Evolutionary conservation across 441 rosid species (phyloP), one percentile per base, ranked within the genome.

Genomic region (Syzygium malaccense): DNA sequence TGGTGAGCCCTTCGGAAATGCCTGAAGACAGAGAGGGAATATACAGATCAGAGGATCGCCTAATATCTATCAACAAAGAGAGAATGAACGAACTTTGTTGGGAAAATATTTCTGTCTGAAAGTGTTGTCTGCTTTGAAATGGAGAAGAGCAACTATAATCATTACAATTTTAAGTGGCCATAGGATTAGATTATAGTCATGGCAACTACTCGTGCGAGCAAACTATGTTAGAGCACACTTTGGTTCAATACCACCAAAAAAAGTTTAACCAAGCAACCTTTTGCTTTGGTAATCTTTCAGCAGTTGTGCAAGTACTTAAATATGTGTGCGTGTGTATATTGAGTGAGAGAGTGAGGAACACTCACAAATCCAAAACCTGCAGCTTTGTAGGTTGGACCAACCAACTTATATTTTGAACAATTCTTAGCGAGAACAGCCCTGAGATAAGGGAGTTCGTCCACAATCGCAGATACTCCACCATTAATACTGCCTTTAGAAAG

Each of bases 311-410:
- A 11, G 51, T 75, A 41, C n/a, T 25, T 45, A 41, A 75, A n/a
- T 41, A 11, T 41, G n/a, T 75, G 51, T 41, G 83, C 83, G n/a
- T 75, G 51, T 41, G 83, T 51, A 23, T 41, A 41, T 0, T 75
- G 53, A 28, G 83, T 18, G n/a, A 75, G 51, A 75, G n/a, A 75
- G 10, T 23, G 28, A 58, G 80, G 14, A 62, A 75, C 53, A 93
- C 95, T 94, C 83, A 95, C 98, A 89, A 96, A 94, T 60, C 95
- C 95, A 49, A 93, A 92, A 58, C 96, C 95, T 48, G 68, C 94
- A 3, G 93, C 91, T 88, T 93, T 92, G 89, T 90, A 93, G 8
- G 91, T 90, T 19, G 93, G 95, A 20, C 92, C 97, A 14, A 90
- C 92, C 87, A 92, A 90, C 33, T 85, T 90, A 55, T 90, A 95